A percentile compares a stretch with the other conserved stretches of the same genome.
phyloP scores from a whole-genome alignment of 805 yeast genomes.

The Sugiyamaella floridensis region DNA sequence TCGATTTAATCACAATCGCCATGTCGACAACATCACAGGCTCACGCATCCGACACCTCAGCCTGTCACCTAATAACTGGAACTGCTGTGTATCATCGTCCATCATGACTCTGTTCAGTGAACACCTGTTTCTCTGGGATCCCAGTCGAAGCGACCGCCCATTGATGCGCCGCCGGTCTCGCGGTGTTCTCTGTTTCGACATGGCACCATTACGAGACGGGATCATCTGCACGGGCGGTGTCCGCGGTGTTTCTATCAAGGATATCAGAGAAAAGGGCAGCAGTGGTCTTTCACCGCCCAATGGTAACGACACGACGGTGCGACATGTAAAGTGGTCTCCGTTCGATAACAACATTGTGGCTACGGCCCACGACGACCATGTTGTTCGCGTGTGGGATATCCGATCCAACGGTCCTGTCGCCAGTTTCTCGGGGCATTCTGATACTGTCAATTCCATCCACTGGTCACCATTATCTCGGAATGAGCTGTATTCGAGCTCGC shows the following conservation, averaged over 20 bases:
- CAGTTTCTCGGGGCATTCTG: conserved; percentile 49
- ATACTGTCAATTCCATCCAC: conserved; percentile 47
- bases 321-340: conserved; percentile 57
- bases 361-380: conserved; percentile 51
- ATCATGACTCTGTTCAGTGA: conserved; percentile 61
- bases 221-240: conserved; percentile 51
- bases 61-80: conserved; percentile 38
- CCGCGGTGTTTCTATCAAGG: conserved; percentile 72
- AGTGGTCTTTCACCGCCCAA: conserved; percentile 41
- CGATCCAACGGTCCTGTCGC: conserved; percentile 50
- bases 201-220: conserved; percentile 42
- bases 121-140: conserved; percentile 71
- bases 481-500: conserved; percentile 52
- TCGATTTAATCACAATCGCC: conserved; percentile 72
- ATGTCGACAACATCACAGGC: conserved; percentile 31
- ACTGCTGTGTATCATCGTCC: conserved; percentile 38
- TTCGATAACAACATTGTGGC: conserved; percentile 55
- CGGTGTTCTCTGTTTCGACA: conserved; percentile 48
- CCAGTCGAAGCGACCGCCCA: conserved; percentile 53
- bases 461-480: conserved; percentile 45
- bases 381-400: conserved; percentile 69
- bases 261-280: conserved; percentile 48
- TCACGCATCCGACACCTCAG: conserved; percentile 33
- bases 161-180: conserved; percentile 44
- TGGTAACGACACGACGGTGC: conserved; percentile 31